Evolutionary conservation across 2,329 filamentous ascomycete genomes (phyloP), one percentile per base, ranked within the genome.

Genomic region (Dactylellina drechsleri): DNA sequence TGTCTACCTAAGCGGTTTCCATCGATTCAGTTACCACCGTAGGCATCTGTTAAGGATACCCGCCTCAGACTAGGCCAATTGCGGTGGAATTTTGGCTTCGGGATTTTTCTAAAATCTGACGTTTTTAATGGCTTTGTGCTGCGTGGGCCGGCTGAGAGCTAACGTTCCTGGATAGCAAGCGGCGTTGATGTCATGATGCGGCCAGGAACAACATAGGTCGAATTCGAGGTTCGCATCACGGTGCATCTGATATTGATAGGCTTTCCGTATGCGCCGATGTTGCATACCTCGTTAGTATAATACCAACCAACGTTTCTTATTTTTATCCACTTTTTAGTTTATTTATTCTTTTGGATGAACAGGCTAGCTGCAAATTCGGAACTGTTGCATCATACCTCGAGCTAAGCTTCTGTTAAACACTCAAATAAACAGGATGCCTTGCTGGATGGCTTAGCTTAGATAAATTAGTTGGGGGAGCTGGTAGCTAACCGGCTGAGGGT

Each of bases 131-230:
- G 52, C 41, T 52, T 40, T 23, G 26, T 52, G 43, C 20, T 5
- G 52, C 23, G 23, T 23, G 23, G 23, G 4, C 23, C 23, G 52
- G 66, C 58, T 41, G 64, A 45, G 56, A 62, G 66, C 47, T 59
- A 59, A 64, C 53, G 53, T 64, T 52, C 52, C 57, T 57, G 57
- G 57, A 20, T 49, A 47, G 49, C n/a, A 53, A n/a, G 43, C 7
- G 43, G 16, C 16, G 15, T 53, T 49, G 26, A 26, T 20, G 10
- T 2, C 70, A 43, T 18, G 47, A 75, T 68, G 64, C 71, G 64
- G 71, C 50, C 71, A 36, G 71, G 71, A 43, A 75, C 71, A 75
- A 75, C 71, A 40, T 64, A 47, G 12, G 36, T 47, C 43, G 43
- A 49, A 52, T 52, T 62, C 52, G 18, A 60, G 31, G 18, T 15